These are phyloP conservation scores for Forsythia viridissima DNA, from an alignment of 257 asterid species.

Conservation along the genomic window DNA sequence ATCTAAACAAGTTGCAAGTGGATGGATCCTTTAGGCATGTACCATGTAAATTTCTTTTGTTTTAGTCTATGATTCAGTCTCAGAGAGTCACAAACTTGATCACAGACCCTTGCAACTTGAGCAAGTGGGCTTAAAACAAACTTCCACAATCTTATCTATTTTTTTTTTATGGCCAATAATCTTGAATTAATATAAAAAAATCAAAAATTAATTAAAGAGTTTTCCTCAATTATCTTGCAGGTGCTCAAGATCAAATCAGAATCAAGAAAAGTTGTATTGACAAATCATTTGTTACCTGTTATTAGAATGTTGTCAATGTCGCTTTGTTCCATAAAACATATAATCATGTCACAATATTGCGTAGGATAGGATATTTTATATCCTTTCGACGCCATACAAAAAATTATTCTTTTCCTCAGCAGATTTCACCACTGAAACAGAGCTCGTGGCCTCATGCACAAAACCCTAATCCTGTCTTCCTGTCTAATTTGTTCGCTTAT, in stretches of 20 bases:
- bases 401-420: background rate
- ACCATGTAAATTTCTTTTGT: background rate
- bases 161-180: background rate
- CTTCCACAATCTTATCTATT: background rate
- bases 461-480: slow-evolving; percentile 19
- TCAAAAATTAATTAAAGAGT: background rate
- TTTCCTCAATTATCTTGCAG: slow-evolving; percentile 5
- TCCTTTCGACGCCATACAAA: background rate
- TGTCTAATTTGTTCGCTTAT: slow-evolving; percentile 7
- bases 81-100: background rate
- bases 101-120: slow-evolving; percentile 21
- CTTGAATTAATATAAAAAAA: background rate
- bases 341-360: background rate
- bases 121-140: slow-evolving; percentile 10
- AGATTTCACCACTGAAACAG: background rate
- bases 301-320: background rate
- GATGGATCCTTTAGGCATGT: slow-evolving; percentile 1
- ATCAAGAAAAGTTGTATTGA: slow-evolving; percentile 1
- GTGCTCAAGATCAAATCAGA: slow-evolving; percentile 19
- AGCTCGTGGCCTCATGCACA: slow-evolving; percentile 22
- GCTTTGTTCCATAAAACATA: background rate
- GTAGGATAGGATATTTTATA: slow-evolving; percentile 1
- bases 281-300: slow-evolving; percentile 12
- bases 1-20: slow-evolving; percentile 9
- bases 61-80: background rate